phyloP scores from a whole-genome alignment of 805 yeast species.

The Debaryomyces castellii region DNA sequence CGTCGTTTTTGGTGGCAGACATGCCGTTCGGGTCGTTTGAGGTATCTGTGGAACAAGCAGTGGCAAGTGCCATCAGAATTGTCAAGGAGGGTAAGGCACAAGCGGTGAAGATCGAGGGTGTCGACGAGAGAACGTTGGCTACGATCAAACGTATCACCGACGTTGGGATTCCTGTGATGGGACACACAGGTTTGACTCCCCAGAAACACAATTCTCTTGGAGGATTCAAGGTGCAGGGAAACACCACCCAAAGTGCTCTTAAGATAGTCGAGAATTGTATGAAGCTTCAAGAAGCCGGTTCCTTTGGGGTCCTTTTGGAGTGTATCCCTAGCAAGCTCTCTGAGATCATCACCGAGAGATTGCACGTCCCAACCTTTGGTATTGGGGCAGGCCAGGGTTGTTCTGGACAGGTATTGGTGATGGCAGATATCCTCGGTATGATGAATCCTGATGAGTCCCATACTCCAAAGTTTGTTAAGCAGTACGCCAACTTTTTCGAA shows the following conservation, averaged over 20 bases:
- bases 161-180: constrained; percentile 85
- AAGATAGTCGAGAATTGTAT: constrained; percentile 65
- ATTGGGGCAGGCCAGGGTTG: constrained; percentile 90
- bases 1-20: constrained; percentile 76
- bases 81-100: constrained; percentile 58
- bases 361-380: constrained; percentile 83
- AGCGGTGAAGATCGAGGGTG: constrained; percentile 86
- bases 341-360: constrained; percentile 53
- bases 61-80: constrained; percentile 54
- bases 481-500: constrained; percentile 53
- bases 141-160: constrained; percentile 56
- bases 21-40: constrained; percentile 90
- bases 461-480: constrained; percentile 76
- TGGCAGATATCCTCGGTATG: constrained; percentile 82
- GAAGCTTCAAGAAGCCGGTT: constrained; percentile 73
- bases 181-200: constrained; percentile 92
- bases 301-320: constrained; percentile 72
- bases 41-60: constrained; percentile 58
- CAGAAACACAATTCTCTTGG: constrained; percentile 77
- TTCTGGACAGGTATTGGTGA: constrained; percentile 88
- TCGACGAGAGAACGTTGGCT: constrained; percentile 49
- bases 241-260: constrained; percentile 50
- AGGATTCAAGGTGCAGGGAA: constrained; percentile 89
- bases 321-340: constrained; percentile 83
- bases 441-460: constrained; percentile 41